A percentile compares a stretch with the other conserved stretches of the same genome.
phyloP scores from a whole-genome alignment of 2,329 filamentous ascomycete species.

The Trichoderma sp. region DNA sequence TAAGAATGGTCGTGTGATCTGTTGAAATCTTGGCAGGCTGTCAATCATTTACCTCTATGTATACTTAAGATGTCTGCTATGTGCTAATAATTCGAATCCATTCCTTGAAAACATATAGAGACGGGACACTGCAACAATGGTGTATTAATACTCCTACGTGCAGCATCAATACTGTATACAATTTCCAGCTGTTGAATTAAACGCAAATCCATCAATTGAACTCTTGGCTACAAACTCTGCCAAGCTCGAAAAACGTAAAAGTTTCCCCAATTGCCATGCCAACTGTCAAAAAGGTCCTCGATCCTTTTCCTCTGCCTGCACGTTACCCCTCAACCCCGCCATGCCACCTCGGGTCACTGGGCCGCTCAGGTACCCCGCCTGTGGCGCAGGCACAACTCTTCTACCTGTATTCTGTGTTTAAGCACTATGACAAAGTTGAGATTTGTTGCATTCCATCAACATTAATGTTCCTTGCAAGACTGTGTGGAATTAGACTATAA shows the following conservation, averaged over 20 bases:
- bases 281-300: neutral
- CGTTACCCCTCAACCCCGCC: slow-evolving; percentile 19
- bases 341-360: slow-evolving; percentile 8
- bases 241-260: neutral
- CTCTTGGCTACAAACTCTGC: neutral
- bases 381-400: slow-evolving; percentile 15
- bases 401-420: neutral
- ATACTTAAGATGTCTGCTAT: no score
- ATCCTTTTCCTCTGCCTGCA: neutral
- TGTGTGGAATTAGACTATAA: neutral
- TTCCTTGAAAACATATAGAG: no score
- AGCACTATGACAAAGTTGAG: neutral
- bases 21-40: neutral
- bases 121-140: neutral
- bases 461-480: neutral
- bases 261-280: neutral
- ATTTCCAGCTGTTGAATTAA: neutral
- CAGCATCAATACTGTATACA: no score
- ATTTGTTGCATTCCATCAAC: neutral
- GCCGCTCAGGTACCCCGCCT: slow-evolving; percentile 18
- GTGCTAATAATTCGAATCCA: neutral
- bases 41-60: neutral
- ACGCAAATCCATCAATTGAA: neutral
- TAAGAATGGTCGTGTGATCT: neutral
- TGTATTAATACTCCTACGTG: neutral